Base-by-base conservation (phyloP, 257 asterid genomes). In the Primulina huaijiensis region DNA sequence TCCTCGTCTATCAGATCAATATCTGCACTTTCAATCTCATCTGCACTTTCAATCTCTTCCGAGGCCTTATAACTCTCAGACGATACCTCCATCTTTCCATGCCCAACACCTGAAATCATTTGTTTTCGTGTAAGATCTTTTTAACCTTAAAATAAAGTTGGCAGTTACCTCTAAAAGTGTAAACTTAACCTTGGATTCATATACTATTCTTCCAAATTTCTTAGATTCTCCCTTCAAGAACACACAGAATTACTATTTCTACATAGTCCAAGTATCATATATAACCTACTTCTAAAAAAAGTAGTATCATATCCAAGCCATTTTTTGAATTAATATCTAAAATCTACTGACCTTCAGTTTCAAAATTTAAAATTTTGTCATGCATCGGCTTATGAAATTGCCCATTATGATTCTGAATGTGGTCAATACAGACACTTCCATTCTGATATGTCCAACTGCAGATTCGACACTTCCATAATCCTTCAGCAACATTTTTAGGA, bases 381-480 rank as follows among this genome's bases (percentile, higher is more conserved):
- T 65, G 73, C 87, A 88, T 85, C 85, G 69, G 83, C 84, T 73
- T 85, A 85, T 87, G 88, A 74, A 85, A 77, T 77, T 77, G 86
- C 78, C 81, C 85, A 53, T 68, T 87, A 81, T 77, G 87, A 76
- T 77, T 82, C 83, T 73, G 93, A 76, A 74, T 73, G 82, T 69
- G 89, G 72, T 82, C 92, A 71, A 76, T 65, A 81, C 76, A 67
- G 75, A 82, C 76, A 82, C 81, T 80, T 79, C 86, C 86, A 78
- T 83, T 80, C 82, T 79, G 77, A 73, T 86, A 79, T 67, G 83
- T 85, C 98, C 96, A 92, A 81, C 81, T 27, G 96, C 96, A 92
- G 88, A 84, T 71, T 82, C 84, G 87, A 86, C 98, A 92, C 85
- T 89, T 92, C 98, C 98, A 92, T 77, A 76, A 74, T 81, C 96